Conservation (phyloP, 2,329 filamentous ascomycete species). For the Paradendryphiella salina region DNA sequence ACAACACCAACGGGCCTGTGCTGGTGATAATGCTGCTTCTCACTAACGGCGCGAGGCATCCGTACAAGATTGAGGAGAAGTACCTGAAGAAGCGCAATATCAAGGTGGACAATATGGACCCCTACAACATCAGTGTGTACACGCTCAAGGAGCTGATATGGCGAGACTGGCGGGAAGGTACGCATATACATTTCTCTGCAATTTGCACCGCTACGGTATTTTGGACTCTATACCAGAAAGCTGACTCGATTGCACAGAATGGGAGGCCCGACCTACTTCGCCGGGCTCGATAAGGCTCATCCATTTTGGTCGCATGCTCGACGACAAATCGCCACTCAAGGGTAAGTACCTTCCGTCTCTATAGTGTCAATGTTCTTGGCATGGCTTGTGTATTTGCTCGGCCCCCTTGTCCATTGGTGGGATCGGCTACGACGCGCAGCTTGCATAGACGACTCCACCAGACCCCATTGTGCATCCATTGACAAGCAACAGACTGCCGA, state of each 20-base stretch:
- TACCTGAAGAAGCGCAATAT: slow-evolving; percentile 83
- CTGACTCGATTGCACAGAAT: slow-evolving; percentile 58
- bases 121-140: slow-evolving; percentile 88
- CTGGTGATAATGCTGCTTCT: slow-evolving; percentile 82
- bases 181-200: slow-evolving; percentile 10
- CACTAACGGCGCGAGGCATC: slow-evolving; percentile 79
- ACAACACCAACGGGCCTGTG: slow-evolving; percentile 47
- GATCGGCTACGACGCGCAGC: slow-evolving; percentile 4
- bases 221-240: neutral
- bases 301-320: slow-evolving; percentile 85
- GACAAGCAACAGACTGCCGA: slow-evolving; percentile 66
- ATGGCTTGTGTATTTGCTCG: slow-evolving; percentile 25
- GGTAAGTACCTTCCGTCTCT: slow-evolving; percentile 60
- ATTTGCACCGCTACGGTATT: neutral
- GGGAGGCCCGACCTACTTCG: slow-evolving; percentile 83
- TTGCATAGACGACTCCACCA: neutral
- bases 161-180: slow-evolving; percentile 83
- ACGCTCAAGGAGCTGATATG: slow-evolving; percentile 92
- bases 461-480: slow-evolving; percentile 7
- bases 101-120: slow-evolving; percentile 73
- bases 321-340: slow-evolving; percentile 82
- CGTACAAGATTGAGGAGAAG: slow-evolving; percentile 85
- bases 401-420: slow-evolving; percentile 16
- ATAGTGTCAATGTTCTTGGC: slow-evolving; percentile 21
- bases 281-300: slow-evolving; percentile 90